Conservation (phyloP, 148 eudicot species). For the Bassia scoparia region DNA sequence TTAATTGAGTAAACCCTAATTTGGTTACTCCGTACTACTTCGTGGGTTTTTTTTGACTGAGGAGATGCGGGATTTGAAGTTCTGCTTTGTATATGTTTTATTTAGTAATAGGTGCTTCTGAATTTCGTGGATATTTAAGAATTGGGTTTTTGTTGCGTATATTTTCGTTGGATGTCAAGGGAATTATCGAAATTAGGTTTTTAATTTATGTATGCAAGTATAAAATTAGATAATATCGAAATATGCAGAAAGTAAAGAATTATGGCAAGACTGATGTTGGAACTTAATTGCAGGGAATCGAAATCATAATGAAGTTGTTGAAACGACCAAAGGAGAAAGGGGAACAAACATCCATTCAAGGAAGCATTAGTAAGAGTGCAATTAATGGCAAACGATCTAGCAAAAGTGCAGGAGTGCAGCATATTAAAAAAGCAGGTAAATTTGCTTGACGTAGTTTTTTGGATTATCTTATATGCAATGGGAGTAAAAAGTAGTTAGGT, state of each 20-base stretch:
- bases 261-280: too few species aligned
- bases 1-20: conserved; percentile 1
- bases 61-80: neutral
- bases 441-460: neutral
- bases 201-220: too few species aligned
- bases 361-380: conserved; percentile 15
- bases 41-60: neutral
- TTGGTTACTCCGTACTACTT: neutral
- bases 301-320: conserved; percentile 24
- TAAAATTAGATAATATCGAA: too few species aligned
- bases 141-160: neutral
- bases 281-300: neutral
- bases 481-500: neutral
- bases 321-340: conserved; percentile 11
- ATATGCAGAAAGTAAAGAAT: too few species aligned
- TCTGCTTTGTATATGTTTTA: neutral
- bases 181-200: too few species aligned
- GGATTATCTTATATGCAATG: neutral
- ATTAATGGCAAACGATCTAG: conserved; percentile 11
- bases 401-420: conserved; percentile 18
- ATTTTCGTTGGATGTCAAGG: too few species aligned
- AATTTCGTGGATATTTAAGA: neutral
- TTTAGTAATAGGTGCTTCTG: neutral
- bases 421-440: conserved; percentile 11
- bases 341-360: neutral